Evolutionary conservation across 805 yeast genomes (phyloP), one percentile per base, ranked within the genome.

Genomic region (Candida alai): DNA sequence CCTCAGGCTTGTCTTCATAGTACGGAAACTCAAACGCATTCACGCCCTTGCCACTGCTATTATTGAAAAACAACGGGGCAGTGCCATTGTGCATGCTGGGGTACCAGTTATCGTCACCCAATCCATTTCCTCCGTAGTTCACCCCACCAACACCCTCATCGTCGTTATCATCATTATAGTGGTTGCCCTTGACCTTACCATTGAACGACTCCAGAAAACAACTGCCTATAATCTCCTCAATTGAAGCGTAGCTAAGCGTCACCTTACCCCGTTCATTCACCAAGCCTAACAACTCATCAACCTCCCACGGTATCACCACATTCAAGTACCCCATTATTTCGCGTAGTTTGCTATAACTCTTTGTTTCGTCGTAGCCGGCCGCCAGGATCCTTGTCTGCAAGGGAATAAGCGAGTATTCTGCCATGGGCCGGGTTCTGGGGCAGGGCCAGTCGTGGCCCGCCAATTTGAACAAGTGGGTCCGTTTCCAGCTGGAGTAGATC

Each of bases 191-290:
- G 16, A 33, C 36, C 12, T 30, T 36, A 8, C 22, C 15, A 28
- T 47, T 34, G 32, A 29, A 33, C 5, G 44, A 32, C 36, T 76
- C 79, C 48, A 71, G 73, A 9, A 75, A 65, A 41, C 83, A 76
- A 47, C 81, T 72, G 17, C 76, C 75, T 3, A 78, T 74, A 28
- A 78, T 67, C 45, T 79, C 84, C 34, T 71, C 78, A 27, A 75
- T 75, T 13, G 83, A 76, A 8, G 73, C 61, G 44, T 77, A 79
- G 27, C 65, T 62, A 10, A 65, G 47, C 1, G 68, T 62, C 13
- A 65, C 60, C 37, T 65, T 65, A 5, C 60, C 60, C 24, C 68
- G 39, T 43, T 65, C 72, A 41, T 65, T 65, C 2, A 65, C 68
- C 19, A 79, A 54, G 24, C 77, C 80, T 28, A 77, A 44, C 24